A percentile compares a stretch with the other conserved stretches of the same genome.
phyloP scores from a whole-genome alignment of 1,284 basidiomycete species.

The Marasmius sp. region DNA sequence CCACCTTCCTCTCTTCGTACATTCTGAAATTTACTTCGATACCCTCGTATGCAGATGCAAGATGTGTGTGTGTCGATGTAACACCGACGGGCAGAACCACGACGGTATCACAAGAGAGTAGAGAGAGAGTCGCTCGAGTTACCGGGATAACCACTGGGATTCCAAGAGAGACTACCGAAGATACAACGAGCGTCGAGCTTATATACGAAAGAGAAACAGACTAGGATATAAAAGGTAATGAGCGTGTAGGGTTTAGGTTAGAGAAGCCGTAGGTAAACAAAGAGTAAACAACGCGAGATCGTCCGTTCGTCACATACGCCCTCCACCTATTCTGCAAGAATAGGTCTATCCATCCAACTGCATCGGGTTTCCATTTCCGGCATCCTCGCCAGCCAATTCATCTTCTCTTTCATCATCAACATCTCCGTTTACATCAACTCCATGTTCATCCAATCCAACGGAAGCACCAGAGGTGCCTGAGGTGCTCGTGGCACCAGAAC shows the following conservation, averaged over 20 bases:
- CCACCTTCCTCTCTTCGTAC: too few relatives aligned
- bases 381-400: neutral
- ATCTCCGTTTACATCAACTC: neutral
- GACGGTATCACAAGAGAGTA: neutral
- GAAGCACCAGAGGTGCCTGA: neutral
- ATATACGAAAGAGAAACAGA: neutral
- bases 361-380: neutral
- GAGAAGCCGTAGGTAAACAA: neutral
- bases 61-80: too few relatives aligned
- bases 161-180: neutral
- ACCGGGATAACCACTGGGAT: neutral
- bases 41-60: too few relatives aligned
- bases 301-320: neutral
- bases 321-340: conserved; percentile 1
- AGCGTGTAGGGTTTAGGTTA: neutral
- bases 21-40: too few relatives aligned
- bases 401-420: neutral
- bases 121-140: neutral
- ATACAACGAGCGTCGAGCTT: neutral
- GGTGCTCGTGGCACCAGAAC: neutral
- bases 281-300: neutral
- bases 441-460: neutral
- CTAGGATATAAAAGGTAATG: neutral
- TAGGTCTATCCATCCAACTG: neutral
- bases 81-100: neutral